Percentiles rank a stretch among this genome's conserved stretches.
These are phyloP conservation scores for Acanthamoeba royreba DNA, from an alignment of 208 protist genomes.

Conservation along the genomic window DNA sequence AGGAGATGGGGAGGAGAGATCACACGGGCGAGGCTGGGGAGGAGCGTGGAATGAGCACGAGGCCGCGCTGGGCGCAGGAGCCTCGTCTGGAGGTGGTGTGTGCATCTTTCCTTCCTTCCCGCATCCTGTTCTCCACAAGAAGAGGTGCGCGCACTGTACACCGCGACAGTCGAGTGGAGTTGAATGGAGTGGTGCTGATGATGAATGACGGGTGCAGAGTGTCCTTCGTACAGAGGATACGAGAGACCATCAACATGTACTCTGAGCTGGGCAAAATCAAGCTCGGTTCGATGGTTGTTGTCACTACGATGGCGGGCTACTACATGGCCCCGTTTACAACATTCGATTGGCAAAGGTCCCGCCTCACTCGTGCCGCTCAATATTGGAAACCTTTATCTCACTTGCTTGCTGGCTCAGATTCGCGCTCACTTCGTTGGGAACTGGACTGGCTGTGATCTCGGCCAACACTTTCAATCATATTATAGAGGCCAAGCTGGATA, in stretches of 20 bases:
- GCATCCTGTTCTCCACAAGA: not conserved
- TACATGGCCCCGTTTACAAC: not conserved
- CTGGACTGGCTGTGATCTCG: not conserved
- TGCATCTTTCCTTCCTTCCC: not conserved
- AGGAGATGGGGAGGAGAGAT: not conserved
- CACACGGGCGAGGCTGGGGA: not conserved
- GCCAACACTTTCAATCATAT: conserved; percentile 1
- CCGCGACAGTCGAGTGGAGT: not conserved
- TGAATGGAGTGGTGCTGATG: not conserved
- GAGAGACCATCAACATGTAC: not conserved
- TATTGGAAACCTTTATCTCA: not conserved
- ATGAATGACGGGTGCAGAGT: not conserved
- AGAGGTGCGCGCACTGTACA: not conserved
- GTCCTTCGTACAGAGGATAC: not conserved
- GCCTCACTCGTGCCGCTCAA: not conserved
- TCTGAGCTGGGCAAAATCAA: conserved; percentile 8
- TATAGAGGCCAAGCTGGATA: not conserved
- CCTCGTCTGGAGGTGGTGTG: not conserved
- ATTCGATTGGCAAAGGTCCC: not conserved
- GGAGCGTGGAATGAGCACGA: not conserved
- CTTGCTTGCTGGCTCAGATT: not conserved
- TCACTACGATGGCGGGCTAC: not conserved
- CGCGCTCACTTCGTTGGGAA: not conserved
- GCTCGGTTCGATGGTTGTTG: not conserved
- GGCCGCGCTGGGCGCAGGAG: not conserved